These are phyloP conservation scores for Elsinoe necatrix DNA, from an alignment of 2,329 filamentous ascomycete genomes.

Conservation along the genomic window DNA sequence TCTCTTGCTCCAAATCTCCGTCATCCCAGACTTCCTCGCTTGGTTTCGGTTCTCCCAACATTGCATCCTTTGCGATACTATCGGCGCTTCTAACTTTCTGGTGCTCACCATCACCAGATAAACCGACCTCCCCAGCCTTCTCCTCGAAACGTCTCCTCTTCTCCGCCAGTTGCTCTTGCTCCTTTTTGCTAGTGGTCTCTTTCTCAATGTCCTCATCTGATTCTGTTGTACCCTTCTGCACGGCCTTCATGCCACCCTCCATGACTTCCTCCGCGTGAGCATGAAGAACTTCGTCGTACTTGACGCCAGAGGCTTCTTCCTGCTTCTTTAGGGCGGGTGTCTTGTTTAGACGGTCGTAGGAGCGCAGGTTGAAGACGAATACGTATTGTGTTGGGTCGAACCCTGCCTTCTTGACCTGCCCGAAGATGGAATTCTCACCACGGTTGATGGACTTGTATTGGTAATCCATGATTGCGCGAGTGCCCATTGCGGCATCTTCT, in stretches of 20 bases:
- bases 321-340: constrained; percentile 64
- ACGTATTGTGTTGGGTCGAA: constrained; percentile 74
- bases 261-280: constrained; percentile 86
- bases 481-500: constrained; percentile 73
- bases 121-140: constrained; percentile 33
- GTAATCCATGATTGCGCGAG: constrained; percentile 94
- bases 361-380: constrained; percentile 88
- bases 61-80: constrained; percentile 67
- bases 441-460: constrained; percentile 95
- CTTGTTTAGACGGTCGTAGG: constrained; percentile 85
- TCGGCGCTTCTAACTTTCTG: constrained; percentile 39
- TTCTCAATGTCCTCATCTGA: constrained; percentile 28
- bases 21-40: constrained; percentile 71
- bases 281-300: constrained; percentile 77
- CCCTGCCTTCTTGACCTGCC: constrained; percentile 62
- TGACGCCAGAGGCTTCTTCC: constrained; percentile 73
- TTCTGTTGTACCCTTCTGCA: constrained; percentile 30
- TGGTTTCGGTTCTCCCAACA: constrained; percentile 59
- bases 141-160: constrained; percentile 40
- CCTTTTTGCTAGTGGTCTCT: constrained; percentile 26
- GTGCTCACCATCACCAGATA: constrained; percentile 18
- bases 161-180: constrained; percentile 39
- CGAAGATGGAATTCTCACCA: constrained; percentile 85
- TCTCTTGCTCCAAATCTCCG: constrained; percentile 52
- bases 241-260: constrained; percentile 61